A percentile compares a stretch with the other conserved stretches of the same genome.
phyloP scores from a whole-genome alignment of 257 asterid genomes.

The Lavandula angustifolia region DNA sequence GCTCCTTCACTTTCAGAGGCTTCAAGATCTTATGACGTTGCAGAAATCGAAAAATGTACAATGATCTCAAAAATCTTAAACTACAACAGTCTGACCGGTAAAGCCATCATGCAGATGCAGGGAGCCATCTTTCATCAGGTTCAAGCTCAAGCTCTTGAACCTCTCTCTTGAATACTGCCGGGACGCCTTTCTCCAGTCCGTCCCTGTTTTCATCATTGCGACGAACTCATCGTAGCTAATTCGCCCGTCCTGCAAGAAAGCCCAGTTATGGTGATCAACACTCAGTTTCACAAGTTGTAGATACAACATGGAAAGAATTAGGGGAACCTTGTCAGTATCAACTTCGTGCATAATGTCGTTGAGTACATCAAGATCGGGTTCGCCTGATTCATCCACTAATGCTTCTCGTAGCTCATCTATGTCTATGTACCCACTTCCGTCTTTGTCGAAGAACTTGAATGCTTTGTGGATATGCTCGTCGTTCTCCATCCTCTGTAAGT shows the following conservation, averaged over 20 bases:
- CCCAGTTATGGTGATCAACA: not conserved
- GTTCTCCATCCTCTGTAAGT: conserved; percentile 84
- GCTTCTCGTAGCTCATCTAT: conserved; percentile 79
- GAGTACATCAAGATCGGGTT: conserved; percentile 57
- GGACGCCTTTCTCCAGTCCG: conserved; percentile 95
- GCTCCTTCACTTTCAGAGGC: conserved; percentile 30
- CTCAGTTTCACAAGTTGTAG: not conserved
- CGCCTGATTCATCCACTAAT: conserved; percentile 74
- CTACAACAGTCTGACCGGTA: conserved; percentile 67
- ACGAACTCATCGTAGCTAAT: conserved; percentile 84
- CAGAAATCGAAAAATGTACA: not conserved
- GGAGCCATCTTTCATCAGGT: conserved; percentile 88
- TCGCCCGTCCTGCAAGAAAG: conserved; percentile 64
- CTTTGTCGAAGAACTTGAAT: conserved; percentile 75
- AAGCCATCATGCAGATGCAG: conserved; percentile 80
- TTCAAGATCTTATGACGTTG: not conserved
- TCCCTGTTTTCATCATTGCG: conserved; percentile 92
- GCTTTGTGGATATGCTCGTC: conserved; percentile 85
- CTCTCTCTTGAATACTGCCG: conserved; percentile 89
- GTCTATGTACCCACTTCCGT: conserved; percentile 80
- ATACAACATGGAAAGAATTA: conserved; percentile 1
- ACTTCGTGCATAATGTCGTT: conserved; percentile 82
- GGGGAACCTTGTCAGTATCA: conserved; percentile 81
- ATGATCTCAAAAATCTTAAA: conserved; percentile 36
- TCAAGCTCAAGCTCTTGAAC: conserved; percentile 84